Evolutionary conservation across 345 rosid genomes (phyloP), one percentile per base, ranked within the genome.

Genomic region (Melaleuca quinquenervia): DNA sequence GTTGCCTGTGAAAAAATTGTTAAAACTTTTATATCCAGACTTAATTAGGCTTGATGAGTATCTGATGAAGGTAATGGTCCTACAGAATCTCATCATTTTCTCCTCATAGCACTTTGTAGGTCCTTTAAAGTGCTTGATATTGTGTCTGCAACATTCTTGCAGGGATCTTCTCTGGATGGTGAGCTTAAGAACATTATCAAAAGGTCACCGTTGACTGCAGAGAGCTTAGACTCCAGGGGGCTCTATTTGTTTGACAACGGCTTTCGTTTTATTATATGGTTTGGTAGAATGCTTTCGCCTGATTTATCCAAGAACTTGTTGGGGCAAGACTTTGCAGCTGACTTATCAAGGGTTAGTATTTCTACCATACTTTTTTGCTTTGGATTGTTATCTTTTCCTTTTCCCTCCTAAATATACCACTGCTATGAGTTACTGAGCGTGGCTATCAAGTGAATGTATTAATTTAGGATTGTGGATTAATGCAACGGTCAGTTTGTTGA

Each of bases 251-350:
- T 91, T 84, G 98, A 98, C 87, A 97, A 98, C 62, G 99, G 99
- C 84, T 92, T 98, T 84, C 94, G 94, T 85, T 93, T 95, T 86
- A 91, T 96, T 84, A 50, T 96, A 86, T 98, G 99, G 99, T 95
- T 98, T 87, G 99, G 99, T 87, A 92, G 93, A 89, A 96, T 92
- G 97, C 94, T 98, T 52, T 93, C 98, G n/a, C 99, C 98, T 78
- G 99, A 95, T 88, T 87, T 93, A 62, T 88, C 98, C 82, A 90
- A 88, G 93, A 95, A 91, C 92, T 92, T 98, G 87, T 94, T 98
- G 74, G 99, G 98, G 49, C 90, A 89, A 85, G 98, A 94, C 87
- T 97, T 94, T 86, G 97, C 97, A 18, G 96, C 96, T 22, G 99
- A 98, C 86, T 91, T 96, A 84, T 95, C 98, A 26, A 93, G 92